These are phyloP conservation scores for Eucalyptus tenuipes DNA, from an alignment of 345 rosid genomes.

Conservation along the genomic window DNA sequence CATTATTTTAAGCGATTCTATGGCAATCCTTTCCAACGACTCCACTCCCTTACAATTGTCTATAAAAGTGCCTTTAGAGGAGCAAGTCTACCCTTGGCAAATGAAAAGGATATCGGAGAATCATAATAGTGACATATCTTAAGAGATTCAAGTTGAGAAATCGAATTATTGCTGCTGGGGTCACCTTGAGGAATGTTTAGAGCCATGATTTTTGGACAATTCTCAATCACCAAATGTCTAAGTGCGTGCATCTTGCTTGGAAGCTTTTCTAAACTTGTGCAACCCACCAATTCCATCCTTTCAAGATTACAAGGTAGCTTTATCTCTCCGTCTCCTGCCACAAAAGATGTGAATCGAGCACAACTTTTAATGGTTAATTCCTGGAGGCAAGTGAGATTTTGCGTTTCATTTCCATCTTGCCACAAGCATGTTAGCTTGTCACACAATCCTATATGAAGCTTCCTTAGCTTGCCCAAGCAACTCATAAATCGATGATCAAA, in stretches of 20 bases:
- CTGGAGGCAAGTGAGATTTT: background rate
- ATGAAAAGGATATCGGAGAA: background rate
- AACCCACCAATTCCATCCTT: background rate
- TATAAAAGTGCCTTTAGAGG: fast-evolving
- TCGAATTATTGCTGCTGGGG: fast-evolving
- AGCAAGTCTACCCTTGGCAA: background rate
- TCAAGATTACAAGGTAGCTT: background rate
- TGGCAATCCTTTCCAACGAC: background rate
- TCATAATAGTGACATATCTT: fast-evolving
- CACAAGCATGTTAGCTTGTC: background rate
- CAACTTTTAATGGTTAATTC: fast-evolving
- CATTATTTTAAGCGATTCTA: background rate
- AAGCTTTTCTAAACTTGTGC: background rate
- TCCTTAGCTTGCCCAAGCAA: background rate
- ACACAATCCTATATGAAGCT: fast-evolving
- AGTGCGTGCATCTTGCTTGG: background rate
- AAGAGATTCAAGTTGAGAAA: background rate
- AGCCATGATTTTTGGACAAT: background rate
- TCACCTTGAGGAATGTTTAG: fast-evolving
- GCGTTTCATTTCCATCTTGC: background rate
- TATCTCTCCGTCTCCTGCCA: background rate
- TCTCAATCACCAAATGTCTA: fast-evolving
- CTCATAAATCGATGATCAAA: background rate
- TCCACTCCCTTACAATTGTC: fast-evolving
- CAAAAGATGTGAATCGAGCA: background rate